phyloP scores from a whole-genome alignment of 2,329 filamentous ascomycete species.

The Aspergillus vadensis region DNA sequence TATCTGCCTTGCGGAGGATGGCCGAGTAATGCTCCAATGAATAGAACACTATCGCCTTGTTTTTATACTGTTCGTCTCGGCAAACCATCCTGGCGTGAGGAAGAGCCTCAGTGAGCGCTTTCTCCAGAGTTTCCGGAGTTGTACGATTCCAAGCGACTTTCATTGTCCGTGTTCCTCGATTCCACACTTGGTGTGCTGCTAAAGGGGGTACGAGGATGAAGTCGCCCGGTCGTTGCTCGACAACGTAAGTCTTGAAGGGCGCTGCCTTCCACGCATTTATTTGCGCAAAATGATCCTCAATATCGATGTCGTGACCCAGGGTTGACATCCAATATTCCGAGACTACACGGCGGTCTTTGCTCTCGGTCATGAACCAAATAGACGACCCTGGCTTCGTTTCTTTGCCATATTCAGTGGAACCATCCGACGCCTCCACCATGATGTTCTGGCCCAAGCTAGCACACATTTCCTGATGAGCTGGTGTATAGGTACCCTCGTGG shows the following conservation, averaged over 20 bases:
- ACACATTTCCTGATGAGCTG: slow-evolving; percentile 96
- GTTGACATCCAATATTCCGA: slow-evolving; percentile 92
- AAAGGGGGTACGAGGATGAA: slow-evolving; percentile 91
- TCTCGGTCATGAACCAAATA: slow-evolving; percentile 99
- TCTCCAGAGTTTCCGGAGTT: slow-evolving; percentile 83
- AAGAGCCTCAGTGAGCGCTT: slow-evolving; percentile 83
- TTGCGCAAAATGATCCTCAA: slow-evolving; percentile 95
- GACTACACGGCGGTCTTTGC: slow-evolving; percentile 84
- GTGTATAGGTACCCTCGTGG: slow-evolving; percentile 95
- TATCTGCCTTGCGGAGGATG: slow-evolving; percentile 60
- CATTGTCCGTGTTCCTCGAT: slow-evolving; percentile 90
- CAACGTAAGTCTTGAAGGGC: slow-evolving; percentile 87
- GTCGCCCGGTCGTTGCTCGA: slow-evolving; percentile 87
- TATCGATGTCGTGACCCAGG: slow-evolving; percentile 92
- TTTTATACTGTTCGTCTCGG: slow-evolving; percentile 97
- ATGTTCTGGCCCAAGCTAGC: slow-evolving; percentile 95
- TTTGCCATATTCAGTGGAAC: slow-evolving; percentile 68
- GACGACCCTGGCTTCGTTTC: slow-evolving; percentile 77
- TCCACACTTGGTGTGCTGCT: slow-evolving; percentile 97
- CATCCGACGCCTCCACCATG: slow-evolving; percentile 86
- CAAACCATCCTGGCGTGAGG: slow-evolving; percentile 89
- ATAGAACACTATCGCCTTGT: slow-evolving; percentile 92
- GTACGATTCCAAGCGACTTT: slow-evolving; percentile 98
- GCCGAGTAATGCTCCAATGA: slow-evolving; percentile 76
- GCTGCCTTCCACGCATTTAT: slow-evolving; percentile 94